Evolutionary conservation across 495 filamentous ascomycete genomes (phyloP), one percentile per base, ranked within the genome.

Genomic region (Podospora pseudoanserina): DNA sequence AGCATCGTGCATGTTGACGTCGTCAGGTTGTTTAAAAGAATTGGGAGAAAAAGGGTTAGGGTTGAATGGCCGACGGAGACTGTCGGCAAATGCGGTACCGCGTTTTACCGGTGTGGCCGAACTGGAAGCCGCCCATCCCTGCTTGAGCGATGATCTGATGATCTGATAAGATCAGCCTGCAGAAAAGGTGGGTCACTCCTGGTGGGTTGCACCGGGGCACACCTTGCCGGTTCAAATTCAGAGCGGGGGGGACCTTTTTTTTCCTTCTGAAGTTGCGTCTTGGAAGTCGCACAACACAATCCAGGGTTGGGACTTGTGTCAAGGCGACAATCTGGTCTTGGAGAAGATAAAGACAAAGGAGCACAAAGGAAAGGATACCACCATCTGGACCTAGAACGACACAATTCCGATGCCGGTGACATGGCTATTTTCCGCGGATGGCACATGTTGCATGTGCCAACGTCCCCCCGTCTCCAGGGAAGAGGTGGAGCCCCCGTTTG

Each of bases 111-210:
- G 39, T 49, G 7, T 49, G 39, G 61, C 61, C 34, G 64, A 60
- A 27, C 6, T 5, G 59, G 20, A 54, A 65, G 19, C 19, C 20
- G 55, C 54, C 54, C 32, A 53, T 55, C 34, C 23, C 32, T 13
- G 6, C 15, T 53, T 27, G 3, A 39, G 23, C 54, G 65, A 71
- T 62, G 13, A 74, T 74, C 71, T 63, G 73, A 75, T 76, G 72
- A 76, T 76, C 74, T 73, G 74, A 76, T 76, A 76, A 76, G 74
- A 76, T 75, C 68, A 56, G 67, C 68, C 55, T 72, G 71, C 72
- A 72, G 58, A 18, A 49, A 49, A 13, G 15, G 9, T 49, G 39
- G 39, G 39, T 49, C 39, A 11, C 9, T 16, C 18, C 0, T 9
- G 5, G 39, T 13, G 39, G 39, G 39, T 13, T 49, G 13, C 13